Conservation (phyloP, 192 early-diverging fungal genomes). For the Coemansia sp. region DNA sequence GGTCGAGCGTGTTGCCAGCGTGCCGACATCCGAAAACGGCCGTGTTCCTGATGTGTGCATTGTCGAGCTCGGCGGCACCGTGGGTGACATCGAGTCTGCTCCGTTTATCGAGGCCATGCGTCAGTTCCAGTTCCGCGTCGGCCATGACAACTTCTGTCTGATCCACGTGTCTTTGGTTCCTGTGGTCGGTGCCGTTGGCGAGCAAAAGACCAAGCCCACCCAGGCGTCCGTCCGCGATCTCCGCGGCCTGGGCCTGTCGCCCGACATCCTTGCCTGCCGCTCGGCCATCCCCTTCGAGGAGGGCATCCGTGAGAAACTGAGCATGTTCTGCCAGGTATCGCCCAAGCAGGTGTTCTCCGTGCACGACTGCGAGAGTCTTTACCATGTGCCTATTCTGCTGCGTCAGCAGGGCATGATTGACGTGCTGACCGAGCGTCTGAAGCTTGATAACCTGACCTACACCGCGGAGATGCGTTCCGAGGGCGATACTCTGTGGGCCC, state of each 20-base stretch:
- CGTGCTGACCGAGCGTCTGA: conserved; percentile 78
- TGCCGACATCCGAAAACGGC: conserved; percentile 77
- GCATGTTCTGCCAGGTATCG: conserved; percentile 99
- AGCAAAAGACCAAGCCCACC: conserved; percentile 99
- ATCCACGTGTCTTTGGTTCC: conserved; percentile 98
- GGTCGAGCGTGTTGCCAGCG: conserved; percentile 92
- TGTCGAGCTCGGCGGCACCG: conserved; percentile 96
- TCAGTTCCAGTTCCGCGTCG: conserved; percentile 99
- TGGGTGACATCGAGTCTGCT: conserved; percentile 98
- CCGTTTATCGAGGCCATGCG: conserved; percentile 99
- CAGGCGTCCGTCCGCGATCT: conserved; percentile 95
- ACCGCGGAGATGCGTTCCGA: conserved; percentile 58
- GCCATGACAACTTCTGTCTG: conserved; percentile 95
- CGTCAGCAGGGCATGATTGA: conserved; percentile 84
- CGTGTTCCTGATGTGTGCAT: conserved; percentile 92
- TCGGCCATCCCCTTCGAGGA: conserved; percentile 80
- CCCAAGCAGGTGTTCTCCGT: conserved; percentile 91
- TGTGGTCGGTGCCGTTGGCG: conserved; percentile 94
- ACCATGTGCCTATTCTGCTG: conserved; percentile 94
- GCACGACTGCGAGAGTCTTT: conserved; percentile 94
- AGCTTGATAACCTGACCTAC: conserved; percentile 63
- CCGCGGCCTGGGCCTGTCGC: conserved; percentile 90
- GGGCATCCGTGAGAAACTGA: conserved; percentile 87
- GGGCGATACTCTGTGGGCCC: conserved; percentile 68
- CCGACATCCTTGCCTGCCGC: conserved; percentile 97